A percentile compares a stretch with the other conserved stretches of the same genome.
Evolutionary conservation across 2,329 filamentous ascomycete species (phyloP).

Genomic region (Microsporum audouinii): DNA sequence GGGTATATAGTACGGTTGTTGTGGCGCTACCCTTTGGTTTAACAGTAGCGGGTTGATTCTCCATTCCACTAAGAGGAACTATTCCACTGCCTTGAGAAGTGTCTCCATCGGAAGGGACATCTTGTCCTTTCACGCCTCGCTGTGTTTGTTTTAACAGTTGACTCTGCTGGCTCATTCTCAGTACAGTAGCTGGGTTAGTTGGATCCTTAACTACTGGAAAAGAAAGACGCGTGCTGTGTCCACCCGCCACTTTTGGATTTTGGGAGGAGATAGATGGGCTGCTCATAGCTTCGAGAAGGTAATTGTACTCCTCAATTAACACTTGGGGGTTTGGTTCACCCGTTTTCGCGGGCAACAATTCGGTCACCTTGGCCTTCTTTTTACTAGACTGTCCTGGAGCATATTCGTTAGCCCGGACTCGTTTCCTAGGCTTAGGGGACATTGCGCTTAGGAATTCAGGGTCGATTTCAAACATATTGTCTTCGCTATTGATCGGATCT

Average conservation of each 20-base stretch:
- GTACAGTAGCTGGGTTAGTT: slow-evolving; percentile 50
- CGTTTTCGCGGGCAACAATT: slow-evolving; percentile 14
- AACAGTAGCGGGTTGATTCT: not conserved
- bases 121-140: slow-evolving; percentile 9
- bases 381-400: not conserved
- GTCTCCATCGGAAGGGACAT: not conserved
- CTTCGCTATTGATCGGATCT: slow-evolving; percentile 16
- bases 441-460: slow-evolving; percentile 21
- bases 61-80: too few species aligned
- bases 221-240: slow-evolving; percentile 39
- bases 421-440: slow-evolving; percentile 6
- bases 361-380: not conserved
- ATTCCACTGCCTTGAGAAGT: not conserved
- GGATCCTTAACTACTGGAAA: slow-evolving; percentile 72
- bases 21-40: not conserved
- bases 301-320: not conserved
- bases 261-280: slow-evolving; percentile 12
- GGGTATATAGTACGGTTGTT: not conserved
- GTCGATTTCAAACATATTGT: slow-evolving; percentile 27
- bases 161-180: slow-evolving; percentile 56
- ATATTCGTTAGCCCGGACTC: not conserved
- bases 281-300: not conserved
- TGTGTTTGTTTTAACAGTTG: slow-evolving; percentile 40
- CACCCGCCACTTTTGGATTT: slow-evolving; percentile 21
- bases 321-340: slow-evolving; percentile 7